phyloP scores from a whole-genome alignment of 2,329 filamentous ascomycete species.

The Fusarium continuum region DNA sequence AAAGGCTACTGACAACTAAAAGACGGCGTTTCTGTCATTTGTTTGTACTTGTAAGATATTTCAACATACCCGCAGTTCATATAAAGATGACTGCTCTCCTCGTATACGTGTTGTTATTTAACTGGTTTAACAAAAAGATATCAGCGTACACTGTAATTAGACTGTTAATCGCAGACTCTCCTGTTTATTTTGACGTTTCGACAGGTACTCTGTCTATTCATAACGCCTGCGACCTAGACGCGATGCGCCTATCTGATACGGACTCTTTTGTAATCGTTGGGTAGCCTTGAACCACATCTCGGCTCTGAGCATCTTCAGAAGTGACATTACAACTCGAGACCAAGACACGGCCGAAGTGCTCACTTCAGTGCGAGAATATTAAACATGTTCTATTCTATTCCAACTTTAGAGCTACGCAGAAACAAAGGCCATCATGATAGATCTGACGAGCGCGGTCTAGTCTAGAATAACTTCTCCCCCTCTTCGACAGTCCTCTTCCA shows the following conservation, averaged over 20 bases:
- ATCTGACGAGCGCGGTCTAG: background rate
- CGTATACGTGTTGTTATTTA: background rate
- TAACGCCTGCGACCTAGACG: background rate
- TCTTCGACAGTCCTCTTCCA: constrained; percentile 42
- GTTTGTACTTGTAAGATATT: background rate
- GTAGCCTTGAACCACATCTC: background rate
- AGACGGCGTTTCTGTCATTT: background rate
- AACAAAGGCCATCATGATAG: background rate
- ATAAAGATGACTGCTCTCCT: background rate
- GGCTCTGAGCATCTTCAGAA: background rate
- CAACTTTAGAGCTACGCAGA: background rate
- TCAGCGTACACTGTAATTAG: constrained; percentile 8
- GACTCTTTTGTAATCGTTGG: background rate
- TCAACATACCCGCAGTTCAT: background rate
- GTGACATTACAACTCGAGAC: background rate
- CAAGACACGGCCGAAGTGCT: background rate
- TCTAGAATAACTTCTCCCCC: constrained; percentile 29
- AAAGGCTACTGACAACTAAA: constrained; percentile 28
- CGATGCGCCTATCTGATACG: background rate
- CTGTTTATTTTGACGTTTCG: background rate
- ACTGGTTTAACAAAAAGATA: background rate
- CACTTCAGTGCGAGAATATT: too few species aligned
- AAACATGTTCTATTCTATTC: background rate
- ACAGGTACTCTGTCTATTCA: background rate
- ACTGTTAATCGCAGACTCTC: background rate